Evolutionary conservation across 2,329 filamentous ascomycete genomes (phyloP).

Genomic region (Penicillium sp.): DNA sequence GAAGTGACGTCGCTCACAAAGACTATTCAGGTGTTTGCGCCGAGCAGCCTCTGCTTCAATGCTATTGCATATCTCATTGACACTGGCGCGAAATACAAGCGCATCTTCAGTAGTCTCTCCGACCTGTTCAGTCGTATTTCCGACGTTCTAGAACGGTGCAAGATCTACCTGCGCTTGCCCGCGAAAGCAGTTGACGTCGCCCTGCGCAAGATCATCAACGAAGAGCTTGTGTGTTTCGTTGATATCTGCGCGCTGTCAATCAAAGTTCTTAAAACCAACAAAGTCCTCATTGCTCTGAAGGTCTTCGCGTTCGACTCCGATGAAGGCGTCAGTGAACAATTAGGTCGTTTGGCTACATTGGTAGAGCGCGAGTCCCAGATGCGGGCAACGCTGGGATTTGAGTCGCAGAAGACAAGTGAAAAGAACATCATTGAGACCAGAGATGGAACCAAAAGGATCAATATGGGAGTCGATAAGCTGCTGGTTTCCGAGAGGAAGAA

Average conservation of each 20-base stretch:
- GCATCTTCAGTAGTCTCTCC: conserved; percentile 28
- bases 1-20: background rate
- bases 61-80: conserved; percentile 29
- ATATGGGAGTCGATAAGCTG: conserved; percentile 13
- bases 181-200: conserved; percentile 24
- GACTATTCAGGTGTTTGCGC: conserved; percentile 24
- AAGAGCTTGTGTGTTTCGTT: conserved; percentile 26
- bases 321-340: conserved; percentile 27
- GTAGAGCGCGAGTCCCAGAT: conserved; percentile 29
- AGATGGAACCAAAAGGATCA: conserved; percentile 16
- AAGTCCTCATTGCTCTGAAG: conserved; percentile 25
- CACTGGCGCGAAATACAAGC: conserved; percentile 27
- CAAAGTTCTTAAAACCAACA: conserved; percentile 25
- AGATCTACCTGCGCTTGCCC: conserved; percentile 25
- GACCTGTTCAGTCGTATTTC: conserved; percentile 28
- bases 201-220: conserved; percentile 26
- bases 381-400: conserved; percentile 25
- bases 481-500: conserved; percentile 14
- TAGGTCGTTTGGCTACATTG: conserved; percentile 21
- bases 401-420: conserved; percentile 26
- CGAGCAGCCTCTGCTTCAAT: conserved; percentile 29
- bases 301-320: conserved; percentile 30
- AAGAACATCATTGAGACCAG: conserved; percentile 14
- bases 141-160: conserved; percentile 28
- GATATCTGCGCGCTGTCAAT: conserved; percentile 28